These are phyloP conservation scores for Epichloe sibirici DNA, from an alignment of 2,329 filamentous ascomycete species.

Conservation along the genomic window DNA sequence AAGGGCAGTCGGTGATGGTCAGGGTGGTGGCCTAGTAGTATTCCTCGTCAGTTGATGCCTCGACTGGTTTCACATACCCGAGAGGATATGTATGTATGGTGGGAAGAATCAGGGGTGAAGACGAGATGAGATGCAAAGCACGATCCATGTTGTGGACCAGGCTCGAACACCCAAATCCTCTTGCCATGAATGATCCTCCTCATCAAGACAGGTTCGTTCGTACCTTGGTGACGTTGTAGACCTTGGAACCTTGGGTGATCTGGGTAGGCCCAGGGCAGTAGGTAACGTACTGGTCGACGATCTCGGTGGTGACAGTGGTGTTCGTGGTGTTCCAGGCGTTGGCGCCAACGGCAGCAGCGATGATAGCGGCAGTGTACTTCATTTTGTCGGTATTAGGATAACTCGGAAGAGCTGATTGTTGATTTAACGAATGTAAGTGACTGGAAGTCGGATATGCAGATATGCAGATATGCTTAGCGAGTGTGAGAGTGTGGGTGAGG, in stretches of 20 bases:
- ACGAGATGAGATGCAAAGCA: not conserved
- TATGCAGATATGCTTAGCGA: conserved; percentile 27
- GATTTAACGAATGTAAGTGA: conserved; percentile 46
- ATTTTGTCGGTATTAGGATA: conserved; percentile 45
- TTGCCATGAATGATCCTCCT: not conserved
- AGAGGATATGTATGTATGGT: no score
- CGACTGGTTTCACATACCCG: not conserved
- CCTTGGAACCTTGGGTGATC: conserved; percentile 50
- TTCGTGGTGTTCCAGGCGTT: conserved; percentile 21
- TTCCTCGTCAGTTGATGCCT: not conserved
- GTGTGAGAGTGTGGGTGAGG: conserved; percentile 38
- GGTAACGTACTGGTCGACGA: conserved; percentile 54
- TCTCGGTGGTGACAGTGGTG: conserved; percentile 49
- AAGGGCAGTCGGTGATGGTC: conserved; percentile 62
- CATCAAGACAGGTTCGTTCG: conserved; percentile 8
- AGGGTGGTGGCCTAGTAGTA: conserved; percentile 45
- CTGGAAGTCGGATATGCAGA: conserved; percentile 38
- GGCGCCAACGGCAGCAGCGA: conserved; percentile 32
- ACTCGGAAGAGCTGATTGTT: conserved; percentile 20
- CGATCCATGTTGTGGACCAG: not conserved
- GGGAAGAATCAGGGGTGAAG: not conserved
- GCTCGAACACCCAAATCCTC: no score
- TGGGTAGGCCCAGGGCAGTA: conserved; percentile 59
- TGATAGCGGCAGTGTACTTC: conserved; percentile 47
- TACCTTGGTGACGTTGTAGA: conserved; percentile 58